phyloP scores from a whole-genome alignment of 768 basidiomycete genomes.

The Terana coerulea region DNA sequence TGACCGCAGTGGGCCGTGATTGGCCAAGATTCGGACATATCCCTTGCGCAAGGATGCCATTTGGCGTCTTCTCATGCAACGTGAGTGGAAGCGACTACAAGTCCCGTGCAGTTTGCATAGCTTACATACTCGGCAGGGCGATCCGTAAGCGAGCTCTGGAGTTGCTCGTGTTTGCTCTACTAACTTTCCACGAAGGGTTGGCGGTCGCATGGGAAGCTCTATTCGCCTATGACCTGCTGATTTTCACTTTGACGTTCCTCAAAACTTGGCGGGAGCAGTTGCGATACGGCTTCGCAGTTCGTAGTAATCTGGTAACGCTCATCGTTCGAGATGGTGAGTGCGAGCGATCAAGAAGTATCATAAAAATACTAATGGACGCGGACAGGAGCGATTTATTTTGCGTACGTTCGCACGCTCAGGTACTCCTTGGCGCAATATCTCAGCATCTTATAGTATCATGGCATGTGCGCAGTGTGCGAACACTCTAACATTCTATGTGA shows the following conservation, averaged over 20 bases:
- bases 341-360: not conserved
- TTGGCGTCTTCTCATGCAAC: constrained; percentile 13
- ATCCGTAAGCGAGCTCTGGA: not conserved
- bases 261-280: constrained; percentile 37
- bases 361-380: not conserved
- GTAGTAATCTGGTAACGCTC: constrained; percentile 33
- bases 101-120: not conserved
- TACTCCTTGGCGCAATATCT: not conserved
- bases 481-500: constrained; percentile 37
- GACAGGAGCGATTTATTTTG: constrained; percentile 52
- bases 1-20: constrained; percentile 40
- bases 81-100: constrained; percentile 15
- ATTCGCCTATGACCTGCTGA: constrained; percentile 44
- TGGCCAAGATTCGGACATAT: constrained; percentile 25
- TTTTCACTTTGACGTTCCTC: constrained; percentile 45
- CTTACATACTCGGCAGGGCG: not conserved
- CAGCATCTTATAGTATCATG: constrained; percentile 39
- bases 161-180: not conserved
- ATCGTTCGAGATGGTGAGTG: constrained; percentile 48
- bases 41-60: constrained; percentile 21
- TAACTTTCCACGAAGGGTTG: constrained; percentile 18
- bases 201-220: constrained; percentile 49
- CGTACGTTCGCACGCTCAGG: constrained; percentile 31
- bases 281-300: constrained; percentile 17
- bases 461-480: constrained; percentile 48